These are phyloP conservation scores for Pseudozyma thailandica DNA, from an alignment of 1,284 basidiomycete species.

Conservation along the genomic window DNA sequence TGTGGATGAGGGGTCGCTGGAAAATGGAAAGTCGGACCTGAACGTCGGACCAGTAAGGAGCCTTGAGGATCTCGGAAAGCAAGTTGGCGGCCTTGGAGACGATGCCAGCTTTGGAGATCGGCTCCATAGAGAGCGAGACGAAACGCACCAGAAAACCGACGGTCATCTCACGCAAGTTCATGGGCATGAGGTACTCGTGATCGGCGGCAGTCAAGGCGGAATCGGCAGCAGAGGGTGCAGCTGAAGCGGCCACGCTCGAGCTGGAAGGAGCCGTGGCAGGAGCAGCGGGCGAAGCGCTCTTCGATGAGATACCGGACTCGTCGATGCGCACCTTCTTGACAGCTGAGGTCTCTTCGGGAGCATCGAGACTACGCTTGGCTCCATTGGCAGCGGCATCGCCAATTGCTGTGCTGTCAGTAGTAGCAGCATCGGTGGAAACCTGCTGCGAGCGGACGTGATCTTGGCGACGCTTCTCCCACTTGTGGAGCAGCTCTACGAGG, in stretches of 20 bases:
- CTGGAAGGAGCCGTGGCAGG: slow-evolving; percentile 24
- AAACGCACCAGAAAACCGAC: slow-evolving; percentile 94
- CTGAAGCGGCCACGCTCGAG: not conserved
- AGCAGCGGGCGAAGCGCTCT: slow-evolving; percentile 53
- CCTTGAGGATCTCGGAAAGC: slow-evolving; percentile 83
- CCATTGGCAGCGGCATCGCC: slow-evolving; percentile 11
- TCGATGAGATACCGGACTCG: slow-evolving; percentile 69
- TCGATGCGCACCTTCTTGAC: slow-evolving; percentile 70
- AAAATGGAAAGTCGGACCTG: slow-evolving; percentile 79
- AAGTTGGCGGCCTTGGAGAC: slow-evolving; percentile 81
- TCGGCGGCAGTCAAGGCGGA: slow-evolving; percentile 33
- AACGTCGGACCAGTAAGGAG: slow-evolving; percentile 90
- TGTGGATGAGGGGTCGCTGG: slow-evolving; percentile 70
- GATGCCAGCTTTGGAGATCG: slow-evolving; percentile 75
- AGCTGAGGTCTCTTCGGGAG: slow-evolving; percentile 45
- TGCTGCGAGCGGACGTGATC: slow-evolving; percentile 68
- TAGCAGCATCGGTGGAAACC: slow-evolving; percentile 6
- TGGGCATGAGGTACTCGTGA: slow-evolving; percentile 58
- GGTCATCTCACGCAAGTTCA: slow-evolving; percentile 71
- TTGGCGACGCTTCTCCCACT: slow-evolving; percentile 69
- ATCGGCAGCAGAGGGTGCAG: slow-evolving; percentile 4
- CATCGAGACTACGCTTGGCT: slow-evolving; percentile 36
- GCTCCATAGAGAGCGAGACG: slow-evolving; percentile 79
- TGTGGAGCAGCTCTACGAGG: slow-evolving; percentile 69
- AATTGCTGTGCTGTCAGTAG: slow-evolving; percentile 6